Conservation (phyloP, 1,139 yeast genomes). For the Suhomyces yuchorum region DNA sequence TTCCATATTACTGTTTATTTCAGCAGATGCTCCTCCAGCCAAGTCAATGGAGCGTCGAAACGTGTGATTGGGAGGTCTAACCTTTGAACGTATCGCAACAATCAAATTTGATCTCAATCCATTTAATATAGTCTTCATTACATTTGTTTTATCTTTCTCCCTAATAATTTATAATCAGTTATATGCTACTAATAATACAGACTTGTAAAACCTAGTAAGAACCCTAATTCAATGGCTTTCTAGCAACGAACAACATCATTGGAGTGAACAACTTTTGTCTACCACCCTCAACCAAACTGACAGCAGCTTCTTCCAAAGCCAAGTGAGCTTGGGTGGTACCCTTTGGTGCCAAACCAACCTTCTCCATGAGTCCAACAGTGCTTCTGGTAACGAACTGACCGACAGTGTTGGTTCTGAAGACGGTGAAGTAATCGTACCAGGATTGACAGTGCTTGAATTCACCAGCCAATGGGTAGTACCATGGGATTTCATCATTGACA, state of each 20-base stretch:
- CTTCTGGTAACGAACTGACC: conserved; percentile 88
- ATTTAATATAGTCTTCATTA: no score
- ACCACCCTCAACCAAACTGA: conserved; percentile 94
- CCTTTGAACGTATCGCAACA: no score
- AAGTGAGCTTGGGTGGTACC: conserved; percentile 89
- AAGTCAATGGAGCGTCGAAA: no score
- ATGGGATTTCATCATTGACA: conserved; percentile 81
- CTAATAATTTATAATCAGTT: background rate
- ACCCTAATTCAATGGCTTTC: conserved; percentile 58
- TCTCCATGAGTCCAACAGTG: conserved; percentile 79
- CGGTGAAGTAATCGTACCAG: conserved; percentile 75
- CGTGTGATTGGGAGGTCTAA: no score
- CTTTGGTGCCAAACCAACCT: conserved; percentile 84
- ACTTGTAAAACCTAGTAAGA: conserved; percentile 1
- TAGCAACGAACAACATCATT: conserved; percentile 89
- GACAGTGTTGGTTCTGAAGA: conserved; percentile 81
- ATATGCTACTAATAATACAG: conserved; percentile 17
- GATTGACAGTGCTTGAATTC: conserved; percentile 87
- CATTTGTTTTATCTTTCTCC: background rate
- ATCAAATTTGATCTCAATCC: no score
- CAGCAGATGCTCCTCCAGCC: no score
- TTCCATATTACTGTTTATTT: no score
- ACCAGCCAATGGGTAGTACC: conserved; percentile 98
- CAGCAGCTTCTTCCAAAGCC: conserved; percentile 96
- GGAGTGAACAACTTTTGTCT: conserved; percentile 87